phyloP scores from a whole-genome alignment of 1,284 basidiomycete genomes.

The Microbotryum lychnidis-dioicae region DNA sequence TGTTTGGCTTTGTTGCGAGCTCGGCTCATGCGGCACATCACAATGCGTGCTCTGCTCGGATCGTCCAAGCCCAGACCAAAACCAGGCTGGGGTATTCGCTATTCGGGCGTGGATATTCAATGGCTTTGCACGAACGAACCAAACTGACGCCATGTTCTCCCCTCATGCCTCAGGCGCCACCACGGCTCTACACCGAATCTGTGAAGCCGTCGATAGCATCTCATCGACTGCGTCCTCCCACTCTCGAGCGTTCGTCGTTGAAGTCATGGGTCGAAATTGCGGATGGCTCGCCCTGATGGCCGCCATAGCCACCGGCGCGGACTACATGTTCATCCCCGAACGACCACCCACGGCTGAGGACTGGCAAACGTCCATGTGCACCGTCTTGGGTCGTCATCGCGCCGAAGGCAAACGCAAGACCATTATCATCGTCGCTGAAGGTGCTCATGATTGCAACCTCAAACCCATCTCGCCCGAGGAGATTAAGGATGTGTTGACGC shows the following conservation, averaged over 20 bases:
- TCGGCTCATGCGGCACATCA: neutral
- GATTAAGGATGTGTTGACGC: conserved; percentile 78
- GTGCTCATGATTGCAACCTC: conserved; percentile 77
- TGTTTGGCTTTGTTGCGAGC: neutral
- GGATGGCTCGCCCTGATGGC: conserved; percentile 94
- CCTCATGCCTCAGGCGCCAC: conserved; percentile 52
- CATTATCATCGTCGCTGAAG: conserved; percentile 96
- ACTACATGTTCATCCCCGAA: conserved; percentile 97
- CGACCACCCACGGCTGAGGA: conserved; percentile 65
- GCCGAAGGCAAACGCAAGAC: conserved; percentile 90
- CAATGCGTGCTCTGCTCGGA: too few species aligned
- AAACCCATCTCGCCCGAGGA: conserved; percentile 84
- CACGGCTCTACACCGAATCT: conserved; percentile 91
- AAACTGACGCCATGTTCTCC: neutral
- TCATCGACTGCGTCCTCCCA: conserved; percentile 93
- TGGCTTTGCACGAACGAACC: too few species aligned
- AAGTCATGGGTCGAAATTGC: conserved; percentile 98
- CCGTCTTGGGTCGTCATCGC: conserved; percentile 74
- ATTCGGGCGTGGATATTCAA: too few species aligned
- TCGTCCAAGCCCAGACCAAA: neutral
- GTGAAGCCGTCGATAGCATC: conserved; percentile 96
- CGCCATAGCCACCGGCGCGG: conserved; percentile 87
- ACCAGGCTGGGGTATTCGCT: neutral
- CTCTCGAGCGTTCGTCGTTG: conserved; percentile 93
- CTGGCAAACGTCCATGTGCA: conserved; percentile 91